These are phyloP conservation scores for Trametes sanguinea DNA, from an alignment of 768 basidiomycete species.

Conservation along the genomic window DNA sequence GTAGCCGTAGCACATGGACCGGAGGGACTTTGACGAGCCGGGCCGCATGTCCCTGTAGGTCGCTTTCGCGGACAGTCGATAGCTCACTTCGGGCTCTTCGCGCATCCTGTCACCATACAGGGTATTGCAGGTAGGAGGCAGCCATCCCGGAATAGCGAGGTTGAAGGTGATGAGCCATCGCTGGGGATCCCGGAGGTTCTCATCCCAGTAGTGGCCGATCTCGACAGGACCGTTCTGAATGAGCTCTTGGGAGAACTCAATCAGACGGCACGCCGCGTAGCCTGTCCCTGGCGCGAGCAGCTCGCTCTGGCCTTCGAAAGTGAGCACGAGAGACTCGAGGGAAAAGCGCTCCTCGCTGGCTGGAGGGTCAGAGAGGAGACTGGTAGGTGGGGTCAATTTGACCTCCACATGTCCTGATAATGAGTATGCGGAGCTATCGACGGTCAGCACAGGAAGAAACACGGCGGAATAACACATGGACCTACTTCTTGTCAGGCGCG, in stretches of 20 bases:
- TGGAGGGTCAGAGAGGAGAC: constrained; percentile 56
- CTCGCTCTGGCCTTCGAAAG: constrained; percentile 88
- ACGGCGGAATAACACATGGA: not conserved
- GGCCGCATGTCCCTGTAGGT: constrained; percentile 54
- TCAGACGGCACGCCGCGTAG: constrained; percentile 71
- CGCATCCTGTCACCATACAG: constrained; percentile 45
- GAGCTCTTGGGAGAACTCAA: constrained; percentile 65
- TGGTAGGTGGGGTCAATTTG: constrained; percentile 53
- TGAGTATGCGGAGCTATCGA: constrained; percentile 76
- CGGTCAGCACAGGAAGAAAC: not conserved
- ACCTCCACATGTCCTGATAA: constrained; percentile 80
- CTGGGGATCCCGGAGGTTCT: constrained; percentile 55
- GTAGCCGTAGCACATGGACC: constrained; percentile 57
- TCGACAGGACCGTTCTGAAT: constrained; percentile 54
- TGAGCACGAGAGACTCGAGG: constrained; percentile 70
- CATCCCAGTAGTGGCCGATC: constrained; percentile 63
- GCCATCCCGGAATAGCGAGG: constrained; percentile 87
- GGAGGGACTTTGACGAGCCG: constrained; percentile 41
- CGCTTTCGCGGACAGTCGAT: constrained; percentile 68
- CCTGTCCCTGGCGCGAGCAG: constrained; percentile 61
- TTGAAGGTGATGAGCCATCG: constrained; percentile 82
- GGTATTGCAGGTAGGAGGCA: constrained; percentile 57
- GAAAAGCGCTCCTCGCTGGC: constrained; percentile 47
- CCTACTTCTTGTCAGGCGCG: constrained; percentile 64
- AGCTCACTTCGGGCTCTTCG: constrained; percentile 56